phyloP scores from a whole-genome alignment of 2,329 filamentous ascomycete species.

The Botrytis elliptica region DNA sequence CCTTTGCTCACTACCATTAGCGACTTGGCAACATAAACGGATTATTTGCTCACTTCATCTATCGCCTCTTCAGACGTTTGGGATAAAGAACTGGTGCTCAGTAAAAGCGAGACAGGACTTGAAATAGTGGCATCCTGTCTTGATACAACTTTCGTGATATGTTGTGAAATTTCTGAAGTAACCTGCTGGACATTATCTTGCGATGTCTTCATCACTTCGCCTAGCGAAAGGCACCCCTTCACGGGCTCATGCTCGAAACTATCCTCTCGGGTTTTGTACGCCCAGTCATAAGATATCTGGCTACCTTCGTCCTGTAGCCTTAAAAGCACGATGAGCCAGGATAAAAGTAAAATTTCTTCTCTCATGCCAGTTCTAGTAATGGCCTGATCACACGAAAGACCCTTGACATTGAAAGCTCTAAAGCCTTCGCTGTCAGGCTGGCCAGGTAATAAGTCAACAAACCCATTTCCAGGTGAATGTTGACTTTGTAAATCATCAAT shows the following conservation, averaged over 20 bases:
- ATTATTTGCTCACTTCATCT: conserved; percentile 33
- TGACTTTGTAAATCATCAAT: conserved; percentile 19
- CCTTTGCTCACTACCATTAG: conserved; percentile 15
- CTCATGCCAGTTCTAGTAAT: conserved; percentile 40
- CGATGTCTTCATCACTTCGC: conserved; percentile 40
- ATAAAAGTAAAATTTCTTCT: conserved; percentile 44
- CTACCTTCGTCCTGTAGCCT: conserved; percentile 43
- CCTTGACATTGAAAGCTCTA: conserved; percentile 36
- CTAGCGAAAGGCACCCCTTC: conserved; percentile 34
- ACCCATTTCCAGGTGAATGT: conserved; percentile 15
- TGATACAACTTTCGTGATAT: conserved; percentile 28
- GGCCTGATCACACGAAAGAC: conserved; percentile 34
- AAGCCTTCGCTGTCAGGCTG: conserved; percentile 26
- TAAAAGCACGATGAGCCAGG: conserved; percentile 48
- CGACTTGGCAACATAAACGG: neutral
- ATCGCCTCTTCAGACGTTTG: conserved; percentile 23
- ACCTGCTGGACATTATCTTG: conserved; percentile 38
- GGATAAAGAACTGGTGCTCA: conserved; percentile 25
- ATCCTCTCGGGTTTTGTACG: conserved; percentile 33
- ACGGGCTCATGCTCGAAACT: conserved; percentile 25
- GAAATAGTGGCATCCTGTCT: neutral
- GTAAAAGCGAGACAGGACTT: conserved; percentile 21
- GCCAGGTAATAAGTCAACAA: conserved; percentile 7
- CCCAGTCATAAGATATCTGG: conserved; percentile 43
- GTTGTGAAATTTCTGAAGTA: conserved; percentile 34